Conservation (phyloP, 345 rosid genomes). For the Anacardium occidentale region DNA sequence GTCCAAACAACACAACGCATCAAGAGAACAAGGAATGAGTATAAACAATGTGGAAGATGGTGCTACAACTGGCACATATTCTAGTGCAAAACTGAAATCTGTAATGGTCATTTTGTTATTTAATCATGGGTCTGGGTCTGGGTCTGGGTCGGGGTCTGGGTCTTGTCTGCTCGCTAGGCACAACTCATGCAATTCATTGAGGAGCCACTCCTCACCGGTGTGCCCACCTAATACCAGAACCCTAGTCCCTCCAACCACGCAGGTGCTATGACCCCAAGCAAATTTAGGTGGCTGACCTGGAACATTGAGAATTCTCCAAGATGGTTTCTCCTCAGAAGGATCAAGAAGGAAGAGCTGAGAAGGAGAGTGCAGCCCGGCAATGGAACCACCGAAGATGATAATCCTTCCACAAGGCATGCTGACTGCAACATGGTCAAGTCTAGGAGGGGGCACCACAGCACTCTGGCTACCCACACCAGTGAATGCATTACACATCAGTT, state of each 20-base stretch:
- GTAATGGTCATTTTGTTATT: neutral
- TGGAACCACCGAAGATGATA: slow-evolving; percentile 85
- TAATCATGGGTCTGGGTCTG: slow-evolving; percentile 21
- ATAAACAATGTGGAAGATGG: slow-evolving; percentile 1
- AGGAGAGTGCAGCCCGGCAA: slow-evolving; percentile 82
- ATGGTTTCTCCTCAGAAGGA: slow-evolving; percentile 80
- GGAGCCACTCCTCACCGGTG: slow-evolving; percentile 92
- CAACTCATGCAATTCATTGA: slow-evolving; percentile 77
- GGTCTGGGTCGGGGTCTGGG: slow-evolving; percentile 25
- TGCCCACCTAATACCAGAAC: slow-evolving; percentile 90
- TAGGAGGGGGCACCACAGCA: slow-evolving; percentile 72
- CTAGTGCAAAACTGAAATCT: neutral
- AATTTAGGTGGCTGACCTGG: slow-evolving; percentile 85
- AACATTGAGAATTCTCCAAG: slow-evolving; percentile 79
- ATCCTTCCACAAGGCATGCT: slow-evolving; percentile 96
- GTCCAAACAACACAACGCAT: slow-evolving; percentile 1
- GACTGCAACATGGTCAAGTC: slow-evolving; percentile 91
- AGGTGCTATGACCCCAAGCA: slow-evolving; percentile 97
- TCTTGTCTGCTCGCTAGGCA: slow-evolving; percentile 78
- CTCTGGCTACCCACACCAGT: slow-evolving; percentile 57
- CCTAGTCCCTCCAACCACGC: slow-evolving; percentile 90
- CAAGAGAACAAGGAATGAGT: slow-evolving; percentile 5
- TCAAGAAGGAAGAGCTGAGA: slow-evolving; percentile 79
- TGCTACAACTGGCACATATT: neutral
- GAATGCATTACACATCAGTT: slow-evolving; percentile 59